These are phyloP conservation scores for Blastobotrys muscicola DNA, from an alignment of 805 yeast species.

Conservation along the genomic window DNA sequence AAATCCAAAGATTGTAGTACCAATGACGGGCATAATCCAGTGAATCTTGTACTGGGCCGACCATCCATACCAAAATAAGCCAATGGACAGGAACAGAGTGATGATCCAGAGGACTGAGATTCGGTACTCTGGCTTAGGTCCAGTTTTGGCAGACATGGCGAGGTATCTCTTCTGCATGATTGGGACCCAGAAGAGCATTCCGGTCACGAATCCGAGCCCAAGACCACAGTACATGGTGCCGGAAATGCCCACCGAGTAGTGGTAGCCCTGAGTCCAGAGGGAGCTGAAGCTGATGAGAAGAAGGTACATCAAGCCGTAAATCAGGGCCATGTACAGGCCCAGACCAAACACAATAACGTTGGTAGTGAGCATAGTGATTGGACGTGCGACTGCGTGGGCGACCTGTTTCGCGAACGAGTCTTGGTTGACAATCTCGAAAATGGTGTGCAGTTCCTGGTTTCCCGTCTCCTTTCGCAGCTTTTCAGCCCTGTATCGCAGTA, in stretches of 20 bases:
- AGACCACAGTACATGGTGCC: slow-evolving; percentile 54
- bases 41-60: slow-evolving; percentile 45
- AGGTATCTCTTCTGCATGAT: slow-evolving; percentile 35
- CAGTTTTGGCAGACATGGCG: slow-evolving; percentile 24
- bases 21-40: slow-evolving; percentile 58
- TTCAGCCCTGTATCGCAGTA: slow-evolving; percentile 39
- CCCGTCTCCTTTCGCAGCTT: slow-evolving; percentile 44
- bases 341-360: slow-evolving; percentile 59
- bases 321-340: slow-evolving; percentile 55
- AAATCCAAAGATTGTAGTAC: slow-evolving; percentile 50
- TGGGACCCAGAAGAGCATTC: slow-evolving; percentile 41
- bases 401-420: slow-evolving; percentile 17
- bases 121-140: slow-evolving; percentile 55
- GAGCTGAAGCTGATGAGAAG: slow-evolving; percentile 52
- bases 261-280: slow-evolving; percentile 40
- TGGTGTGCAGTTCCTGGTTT: slow-evolving; percentile 46
- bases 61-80: slow-evolving; percentile 68
- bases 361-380: slow-evolving; percentile 40
- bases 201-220: slow-evolving; percentile 45
- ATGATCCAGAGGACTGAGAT: slow-evolving; percentile 38
- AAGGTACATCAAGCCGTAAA: slow-evolving; percentile 57
- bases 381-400: slow-evolving; percentile 45
- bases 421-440: slow-evolving; percentile 36
- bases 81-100: slow-evolving; percentile 46
- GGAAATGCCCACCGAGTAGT: slow-evolving; percentile 37